Evolutionary conservation across 2,329 filamentous ascomycete species (phyloP).

Genomic region (Didymella lethalis): DNA sequence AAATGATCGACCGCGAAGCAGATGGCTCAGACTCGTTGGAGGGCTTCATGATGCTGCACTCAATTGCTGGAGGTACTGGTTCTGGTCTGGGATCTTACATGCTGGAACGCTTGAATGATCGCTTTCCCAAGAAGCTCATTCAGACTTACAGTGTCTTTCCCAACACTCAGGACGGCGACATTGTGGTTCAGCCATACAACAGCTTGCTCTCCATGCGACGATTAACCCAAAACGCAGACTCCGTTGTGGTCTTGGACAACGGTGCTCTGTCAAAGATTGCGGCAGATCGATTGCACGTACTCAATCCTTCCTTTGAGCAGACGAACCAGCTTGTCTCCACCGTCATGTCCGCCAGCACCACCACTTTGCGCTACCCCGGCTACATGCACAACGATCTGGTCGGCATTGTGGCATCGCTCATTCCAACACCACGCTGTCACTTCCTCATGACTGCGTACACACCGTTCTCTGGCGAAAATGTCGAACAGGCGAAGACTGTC

Average conservation of each 20-base stretch:
- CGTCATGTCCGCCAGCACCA: conserved; percentile 98
- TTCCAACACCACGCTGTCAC: conserved; percentile 94
- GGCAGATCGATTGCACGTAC: conserved; percentile 90
- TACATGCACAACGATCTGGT: conserved; percentile 99
- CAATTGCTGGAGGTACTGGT: conserved; percentile 95
- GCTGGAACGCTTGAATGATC: conserved; percentile 92
- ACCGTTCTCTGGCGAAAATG: conserved; percentile 93
- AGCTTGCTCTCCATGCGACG: conserved; percentile 90
- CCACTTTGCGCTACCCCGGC: conserved; percentile 92
- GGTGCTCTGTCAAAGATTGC: conserved; percentile 93
- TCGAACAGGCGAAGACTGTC: conserved; percentile 96
- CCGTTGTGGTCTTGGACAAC: conserved; percentile 96
- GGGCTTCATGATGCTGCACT: conserved; percentile 98
- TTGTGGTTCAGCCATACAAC: conserved; percentile 98
- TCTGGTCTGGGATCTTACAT: conserved; percentile 96
- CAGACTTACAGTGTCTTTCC: conserved; percentile 99
- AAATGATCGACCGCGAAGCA: conserved; percentile 98
- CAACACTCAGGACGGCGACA: conserved; percentile 87
- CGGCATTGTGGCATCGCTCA: conserved; percentile 93
- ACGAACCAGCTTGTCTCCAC: conserved; percentile 95
- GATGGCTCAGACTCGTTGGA: conserved; percentile 98
- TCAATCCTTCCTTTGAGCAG: conserved; percentile 94
- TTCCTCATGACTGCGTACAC: conserved; percentile 99
- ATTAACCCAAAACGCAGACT: conserved; percentile 94
- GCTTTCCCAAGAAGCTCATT: conserved; percentile 98